Evolutionary conservation across 164 flowering plant species (phyloP), one percentile per base, ranked within the genome.

Genomic region (Nymphaea thermarum): DNA sequence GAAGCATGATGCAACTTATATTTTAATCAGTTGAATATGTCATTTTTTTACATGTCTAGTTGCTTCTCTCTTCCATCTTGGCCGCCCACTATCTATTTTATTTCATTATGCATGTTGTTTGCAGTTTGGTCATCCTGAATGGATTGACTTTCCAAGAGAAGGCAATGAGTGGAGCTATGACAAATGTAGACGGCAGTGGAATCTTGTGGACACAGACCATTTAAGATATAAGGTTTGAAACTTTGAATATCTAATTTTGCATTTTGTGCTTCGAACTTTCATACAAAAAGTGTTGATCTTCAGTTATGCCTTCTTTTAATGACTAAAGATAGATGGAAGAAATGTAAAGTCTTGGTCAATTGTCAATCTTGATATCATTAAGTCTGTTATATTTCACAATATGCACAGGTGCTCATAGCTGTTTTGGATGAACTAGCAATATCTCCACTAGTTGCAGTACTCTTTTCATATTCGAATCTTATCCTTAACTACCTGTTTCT

Each of bases 91-190:
- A 12, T 47, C 55, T 3, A 12, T 47, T 25, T 47, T 47, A 47
- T 47, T 12, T 47, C 7, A 47, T 47, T 47, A 47, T 47, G 55
- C 55, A 47, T 3, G 68, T 43, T 74, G 65, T 65, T 71, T 75
- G n/a, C 74, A 90, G 99, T 94, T 91, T 82, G 99, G 99, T 53
- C 96, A 94, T 81, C 97, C 99, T 64, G 99, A 94, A 60, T 94
- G 99, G 99, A 87, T 94, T 59, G 99, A 94, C 78, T 94, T 94
- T 75, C 99, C 99, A 41, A 84, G 99, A 85, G 97, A 90, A 80
- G 99, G 97, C 61, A 94, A 94, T 82, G 85, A 68, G 41, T 94
- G 96, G 96, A 91, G 93, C 72, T 85, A 84, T 76, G 96, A 90
- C 4, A 94, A 84, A 76, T 91, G 99, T 78, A 83, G 91, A 74